These are phyloP conservation scores for Annulohypoxylon maeteangense DNA, from an alignment of 495 filamentous ascomycete species.

Conservation along the genomic window DNA sequence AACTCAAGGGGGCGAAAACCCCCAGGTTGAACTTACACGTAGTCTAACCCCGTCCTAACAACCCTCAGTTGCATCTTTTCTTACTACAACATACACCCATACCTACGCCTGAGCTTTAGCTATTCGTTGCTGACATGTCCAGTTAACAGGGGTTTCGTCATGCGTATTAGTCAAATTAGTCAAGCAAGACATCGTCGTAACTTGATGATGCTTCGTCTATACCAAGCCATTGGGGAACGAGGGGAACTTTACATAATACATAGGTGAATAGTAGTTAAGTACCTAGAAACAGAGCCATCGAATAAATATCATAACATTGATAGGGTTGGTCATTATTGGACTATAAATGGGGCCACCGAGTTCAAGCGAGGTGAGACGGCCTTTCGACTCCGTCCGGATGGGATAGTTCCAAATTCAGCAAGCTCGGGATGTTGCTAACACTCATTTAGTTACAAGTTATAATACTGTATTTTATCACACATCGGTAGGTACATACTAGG, in stretches of 20 bases:
- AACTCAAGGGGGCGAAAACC: no score
- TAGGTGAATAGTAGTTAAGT: neutral
- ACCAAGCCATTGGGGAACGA: neutral
- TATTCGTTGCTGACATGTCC: constrained; percentile 6
- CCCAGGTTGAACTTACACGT: constrained; percentile 20
- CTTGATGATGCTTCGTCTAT: neutral
- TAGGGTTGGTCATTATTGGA: constrained; percentile 29
- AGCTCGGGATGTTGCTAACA: constrained; percentile 3
- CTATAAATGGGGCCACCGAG: constrained; percentile 26
- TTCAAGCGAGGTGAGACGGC: constrained; percentile 43
- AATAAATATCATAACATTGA: constrained; percentile 7
- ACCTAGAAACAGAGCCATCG: neutral
- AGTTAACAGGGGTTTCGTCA: constrained; percentile 2
- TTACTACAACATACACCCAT: neutral
- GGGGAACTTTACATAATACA: neutral
- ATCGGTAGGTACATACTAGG: no score
- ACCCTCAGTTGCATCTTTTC: neutral
- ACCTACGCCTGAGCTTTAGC: neutral
- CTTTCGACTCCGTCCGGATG: constrained; percentile 43
- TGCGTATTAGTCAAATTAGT: constrained; percentile 25
- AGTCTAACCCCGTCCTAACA: constrained; percentile 11
- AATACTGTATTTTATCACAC: no score
- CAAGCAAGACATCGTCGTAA: constrained; percentile 18
- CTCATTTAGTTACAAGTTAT: neutral
- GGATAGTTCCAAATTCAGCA: constrained; percentile 16